These are phyloP conservation scores for Rhytidiadelphus loreus DNA, from an alignment of 225 moss, liverwort and hornwort genomes.

Conservation along the genomic window DNA sequence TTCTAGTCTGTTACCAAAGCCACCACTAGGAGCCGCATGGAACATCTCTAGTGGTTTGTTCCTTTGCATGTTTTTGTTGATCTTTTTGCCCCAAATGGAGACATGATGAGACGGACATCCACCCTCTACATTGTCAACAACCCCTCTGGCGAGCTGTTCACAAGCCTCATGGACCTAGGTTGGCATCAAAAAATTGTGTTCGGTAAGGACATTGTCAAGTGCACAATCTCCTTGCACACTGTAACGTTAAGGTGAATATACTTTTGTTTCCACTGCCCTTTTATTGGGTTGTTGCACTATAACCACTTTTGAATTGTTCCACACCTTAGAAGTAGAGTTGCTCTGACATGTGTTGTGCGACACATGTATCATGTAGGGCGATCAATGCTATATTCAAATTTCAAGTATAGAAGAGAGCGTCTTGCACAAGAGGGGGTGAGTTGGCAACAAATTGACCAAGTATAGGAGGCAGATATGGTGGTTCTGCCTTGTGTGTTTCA, in stretches of 20 bases:
- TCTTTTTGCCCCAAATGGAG: background rate
- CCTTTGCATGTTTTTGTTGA: background rate
- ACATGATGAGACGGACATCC: background rate
- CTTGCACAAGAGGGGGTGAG: no score
- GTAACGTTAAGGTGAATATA: background rate
- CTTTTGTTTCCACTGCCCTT: no score
- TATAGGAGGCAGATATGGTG: no score
- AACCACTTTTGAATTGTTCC: no score
- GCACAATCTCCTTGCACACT: background rate
- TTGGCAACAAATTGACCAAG: no score
- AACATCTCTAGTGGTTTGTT: background rate
- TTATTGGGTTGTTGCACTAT: no score
- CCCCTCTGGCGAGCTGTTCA: background rate
- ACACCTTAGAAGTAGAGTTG: no score
- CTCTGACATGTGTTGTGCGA: no score
- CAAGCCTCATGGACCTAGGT: background rate
- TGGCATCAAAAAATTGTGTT: background rate
- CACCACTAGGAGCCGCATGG: rapidly evolving
- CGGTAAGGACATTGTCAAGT: background rate
- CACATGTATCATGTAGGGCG: no score
- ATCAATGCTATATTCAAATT: no score
- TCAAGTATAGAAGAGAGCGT: no score
- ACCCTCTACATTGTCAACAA: background rate
- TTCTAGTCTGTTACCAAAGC: background rate
- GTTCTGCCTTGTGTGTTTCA: no score